Evolutionary conservation across 805 yeast genomes (phyloP).

Genomic region (Saccharomycopsis sp.): DNA sequence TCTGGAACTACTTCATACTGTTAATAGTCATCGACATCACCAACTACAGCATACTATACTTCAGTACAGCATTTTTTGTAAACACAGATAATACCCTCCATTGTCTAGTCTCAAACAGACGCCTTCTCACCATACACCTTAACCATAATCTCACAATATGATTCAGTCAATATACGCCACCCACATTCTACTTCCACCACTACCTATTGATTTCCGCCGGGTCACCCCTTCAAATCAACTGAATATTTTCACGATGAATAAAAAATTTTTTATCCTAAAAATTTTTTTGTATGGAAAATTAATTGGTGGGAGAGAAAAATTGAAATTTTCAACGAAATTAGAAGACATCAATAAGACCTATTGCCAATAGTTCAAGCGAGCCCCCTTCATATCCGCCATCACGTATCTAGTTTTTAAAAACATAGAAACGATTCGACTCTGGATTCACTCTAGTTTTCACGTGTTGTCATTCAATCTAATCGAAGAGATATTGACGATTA

Average conservation of each 20-base stretch:
- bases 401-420: neutral
- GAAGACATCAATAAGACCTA: neutral
- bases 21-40: too few relatives aligned
- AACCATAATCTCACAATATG: neutral
- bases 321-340: neutral
- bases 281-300: neutral
- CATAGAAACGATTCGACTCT: neutral
- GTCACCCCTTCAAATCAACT: neutral
- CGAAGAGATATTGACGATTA: neutral
- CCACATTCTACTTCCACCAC: too few relatives aligned
- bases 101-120: neutral
- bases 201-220: too few relatives aligned
- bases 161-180: too few relatives aligned
- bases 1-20: too few relatives aligned
- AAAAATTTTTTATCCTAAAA: neutral
- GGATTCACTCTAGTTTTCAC: neutral
- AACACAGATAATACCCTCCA: neutral
- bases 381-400: neutral
- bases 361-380: too few relatives aligned
- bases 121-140: neutral
- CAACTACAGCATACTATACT: too few relatives aligned
- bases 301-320: conserved; percentile 15
- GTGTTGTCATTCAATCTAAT: neutral
- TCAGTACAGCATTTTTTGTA: too few relatives aligned
- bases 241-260: neutral